Evolutionary conservation across 768 basidiomycete species (phyloP), one percentile per base, ranked within the genome.

Genomic region (Suillus tomentosus): DNA sequence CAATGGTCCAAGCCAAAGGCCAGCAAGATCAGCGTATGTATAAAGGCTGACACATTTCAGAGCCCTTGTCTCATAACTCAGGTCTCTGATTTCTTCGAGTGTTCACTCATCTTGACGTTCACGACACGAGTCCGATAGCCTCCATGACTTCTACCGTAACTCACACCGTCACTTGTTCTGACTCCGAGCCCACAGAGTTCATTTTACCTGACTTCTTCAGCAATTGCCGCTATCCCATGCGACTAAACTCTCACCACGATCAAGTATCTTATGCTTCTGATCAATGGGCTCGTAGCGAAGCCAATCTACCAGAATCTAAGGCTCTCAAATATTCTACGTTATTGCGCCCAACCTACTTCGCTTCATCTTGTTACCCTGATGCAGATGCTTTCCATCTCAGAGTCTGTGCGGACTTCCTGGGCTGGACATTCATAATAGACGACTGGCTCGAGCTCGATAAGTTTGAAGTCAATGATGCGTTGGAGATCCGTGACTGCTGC

Each of bases 401-500:
- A 36, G 83, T 88, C 64, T 82, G 87, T 65, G 83, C 84, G 4
- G 89, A 91, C 74, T 89, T 88, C 69, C 84, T 91, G 84, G 78
- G 75, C 65, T 79, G 73, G 69, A 65, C 79, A 42, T 80, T 80
- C 48, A 78, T 77, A 47, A 69, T 79, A 63, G 80, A 82, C 66
- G 78, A 79, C 66, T 24, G 22, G 17, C 43, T 36, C 36, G 2
- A 6, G n/a, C 4, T 47, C 1, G 48, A 50, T 24, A 22, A 24
- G 36, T 72, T 72, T 34, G 71, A 76, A 54, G 68, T 72, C 36
- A 65, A 61, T 4, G 64, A 73, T 48, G 71, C 72, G 11, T 70
- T 71, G 64, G 71, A 71, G 0, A 69, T 75, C 70, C 69, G 74
- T 7, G 68, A 70, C 34, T 64, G 56, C 51, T 77, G 75, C 60